Conservation (phyloP, 495 filamentous ascomycete species). For the Penicillium soppii region DNA sequence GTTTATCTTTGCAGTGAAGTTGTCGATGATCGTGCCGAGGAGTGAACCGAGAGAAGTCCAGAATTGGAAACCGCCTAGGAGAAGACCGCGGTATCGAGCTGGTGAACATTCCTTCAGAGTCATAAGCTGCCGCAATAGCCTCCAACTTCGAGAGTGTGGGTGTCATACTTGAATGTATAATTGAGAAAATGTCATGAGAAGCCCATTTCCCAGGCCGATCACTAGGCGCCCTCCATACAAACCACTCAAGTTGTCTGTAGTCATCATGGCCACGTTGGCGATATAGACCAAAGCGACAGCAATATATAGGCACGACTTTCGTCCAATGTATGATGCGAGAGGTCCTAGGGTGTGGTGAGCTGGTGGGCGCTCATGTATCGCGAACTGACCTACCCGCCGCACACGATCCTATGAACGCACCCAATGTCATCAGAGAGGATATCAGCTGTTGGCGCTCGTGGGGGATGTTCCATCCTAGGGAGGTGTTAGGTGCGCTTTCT, state of each 20-base stretch:
- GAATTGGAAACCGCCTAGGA: conserved; percentile 34
- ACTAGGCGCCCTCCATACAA: conserved; percentile 56
- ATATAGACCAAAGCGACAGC: conserved; percentile 49
- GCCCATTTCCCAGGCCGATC: conserved; percentile 56
- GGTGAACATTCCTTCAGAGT: not conserved
- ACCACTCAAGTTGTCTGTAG: conserved; percentile 48
- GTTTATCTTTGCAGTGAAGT: conserved; percentile 48
- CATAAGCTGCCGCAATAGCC: too few relatives aligned
- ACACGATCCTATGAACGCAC: conserved; percentile 57
- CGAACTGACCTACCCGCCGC: conserved; percentile 24
- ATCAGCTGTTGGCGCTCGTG: conserved; percentile 34
- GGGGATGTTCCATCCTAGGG: conserved; percentile 55
- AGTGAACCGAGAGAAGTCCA: not conserved
- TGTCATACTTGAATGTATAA: conserved; percentile 45
- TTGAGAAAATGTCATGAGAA: conserved; percentile 60
- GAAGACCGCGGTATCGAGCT: not conserved
- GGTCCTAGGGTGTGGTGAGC: too few relatives aligned
- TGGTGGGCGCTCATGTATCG: too few relatives aligned
- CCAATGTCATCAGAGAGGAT: conserved; percentile 54
- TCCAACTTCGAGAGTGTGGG: too few relatives aligned
- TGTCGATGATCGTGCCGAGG: conserved; percentile 55
- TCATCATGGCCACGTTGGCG: conserved; percentile 58
- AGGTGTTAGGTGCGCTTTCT: conserved; percentile 35
- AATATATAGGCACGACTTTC: conserved; percentile 48
- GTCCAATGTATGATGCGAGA: conserved; percentile 45